Evolutionary conservation across 169 alveolate species (phyloP).

Genomic region (Eimeria praecox): DNA sequence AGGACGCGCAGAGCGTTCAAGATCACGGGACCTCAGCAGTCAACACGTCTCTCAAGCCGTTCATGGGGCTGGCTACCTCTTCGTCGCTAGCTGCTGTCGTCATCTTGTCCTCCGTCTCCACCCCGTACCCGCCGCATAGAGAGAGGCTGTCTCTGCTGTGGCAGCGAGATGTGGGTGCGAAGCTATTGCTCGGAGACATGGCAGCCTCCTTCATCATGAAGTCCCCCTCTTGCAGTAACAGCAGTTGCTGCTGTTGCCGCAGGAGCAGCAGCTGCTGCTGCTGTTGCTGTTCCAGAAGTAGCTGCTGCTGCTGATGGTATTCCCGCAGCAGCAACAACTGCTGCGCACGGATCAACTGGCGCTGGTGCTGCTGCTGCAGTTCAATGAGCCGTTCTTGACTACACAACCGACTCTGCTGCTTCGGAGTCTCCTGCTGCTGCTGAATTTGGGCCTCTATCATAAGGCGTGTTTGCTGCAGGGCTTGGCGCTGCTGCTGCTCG

Average conservation of each 20-base stretch:
- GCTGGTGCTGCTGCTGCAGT: conserved; percentile 59
- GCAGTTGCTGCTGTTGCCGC: conserved; percentile 42
- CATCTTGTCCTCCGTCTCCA: conserved; percentile 68
- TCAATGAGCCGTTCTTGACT: conserved; percentile 54
- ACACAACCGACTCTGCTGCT: conserved; percentile 46
- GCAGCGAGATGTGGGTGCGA: conserved; percentile 67
- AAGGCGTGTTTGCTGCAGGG: conserved; percentile 57
- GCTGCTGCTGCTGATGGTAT: conserved; percentile 54
- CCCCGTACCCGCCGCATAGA: conserved; percentile 66
- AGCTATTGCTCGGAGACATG: conserved; percentile 37
- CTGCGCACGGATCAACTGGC: conserved; percentile 60
- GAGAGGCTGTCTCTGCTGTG: conserved; percentile 59
- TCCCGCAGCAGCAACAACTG: conserved; percentile 58
- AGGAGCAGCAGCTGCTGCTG: conserved; percentile 56
- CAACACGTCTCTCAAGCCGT: conserved; percentile 52
- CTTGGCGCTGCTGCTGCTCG: conserved; percentile 48
- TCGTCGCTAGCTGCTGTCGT: conserved; percentile 70
- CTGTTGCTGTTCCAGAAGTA: conserved; percentile 24
- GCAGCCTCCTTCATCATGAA: conserved; percentile 34
- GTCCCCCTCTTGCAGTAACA: conserved; percentile 27
- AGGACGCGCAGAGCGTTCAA: neutral
- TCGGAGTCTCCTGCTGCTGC: conserved; percentile 12
- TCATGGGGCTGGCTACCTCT: conserved; percentile 73
- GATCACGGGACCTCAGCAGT: conserved; percentile 66
- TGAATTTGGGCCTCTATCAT: conserved; percentile 28